These are phyloP conservation scores for Dimargaris cristalligena DNA, from an alignment of 192 early-diverging fungal genomes.

Conservation along the genomic window DNA sequence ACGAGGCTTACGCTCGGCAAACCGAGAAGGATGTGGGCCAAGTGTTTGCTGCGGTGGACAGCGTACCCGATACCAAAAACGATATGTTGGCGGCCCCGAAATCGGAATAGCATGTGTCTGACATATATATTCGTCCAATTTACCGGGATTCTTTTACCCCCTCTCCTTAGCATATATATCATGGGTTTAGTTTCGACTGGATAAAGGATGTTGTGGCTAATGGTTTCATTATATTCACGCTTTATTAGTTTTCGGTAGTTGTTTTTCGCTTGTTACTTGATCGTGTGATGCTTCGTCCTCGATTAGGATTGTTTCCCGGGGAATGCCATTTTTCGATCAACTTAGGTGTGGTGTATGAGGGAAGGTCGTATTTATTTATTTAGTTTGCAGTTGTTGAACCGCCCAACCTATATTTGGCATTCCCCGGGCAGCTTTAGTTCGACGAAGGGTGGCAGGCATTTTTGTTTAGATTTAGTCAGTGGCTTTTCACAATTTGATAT, in stretches of 20 bases:
- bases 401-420: neutral
- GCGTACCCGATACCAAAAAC: constrained; percentile 17
- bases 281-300: neutral
- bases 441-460: too few species aligned
- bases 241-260: neutral
- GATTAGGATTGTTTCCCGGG: too few species aligned
- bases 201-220: neutral
- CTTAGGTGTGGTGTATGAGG: too few species aligned
- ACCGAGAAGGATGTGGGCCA: neutral
- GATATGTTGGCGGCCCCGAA: constrained; percentile 19
- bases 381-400: neutral
- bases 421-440: too few species aligned
- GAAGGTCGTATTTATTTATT: neutral
- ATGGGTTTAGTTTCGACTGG: neutral
- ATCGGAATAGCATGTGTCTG: neutral
- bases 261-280: neutral
- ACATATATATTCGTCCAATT: too few species aligned
- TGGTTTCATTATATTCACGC: neutral
- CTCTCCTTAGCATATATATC: neutral
- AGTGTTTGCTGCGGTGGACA: neutral
- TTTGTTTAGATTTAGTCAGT: too few species aligned
- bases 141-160: too few species aligned
- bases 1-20: constrained; percentile 17
- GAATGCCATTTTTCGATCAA: too few species aligned
- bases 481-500: too few species aligned